phyloP scores from a whole-genome alignment of 345 rosid species.

The Hibiscus syriacus region DNA sequence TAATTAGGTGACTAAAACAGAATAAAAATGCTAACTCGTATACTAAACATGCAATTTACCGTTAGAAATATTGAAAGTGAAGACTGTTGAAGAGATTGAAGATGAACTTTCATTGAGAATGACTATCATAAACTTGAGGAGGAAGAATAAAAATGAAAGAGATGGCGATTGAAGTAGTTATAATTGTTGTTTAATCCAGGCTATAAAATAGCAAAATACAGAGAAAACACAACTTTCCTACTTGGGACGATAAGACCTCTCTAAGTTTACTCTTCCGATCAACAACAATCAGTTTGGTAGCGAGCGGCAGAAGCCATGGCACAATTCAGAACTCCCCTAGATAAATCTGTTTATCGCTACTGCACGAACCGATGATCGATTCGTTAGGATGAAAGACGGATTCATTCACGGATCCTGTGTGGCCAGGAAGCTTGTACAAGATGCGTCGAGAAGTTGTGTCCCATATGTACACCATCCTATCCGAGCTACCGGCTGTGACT shows the following conservation, averaged over 20 bases:
- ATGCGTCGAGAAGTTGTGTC: slow-evolving; percentile 84
- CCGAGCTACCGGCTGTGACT: slow-evolving; percentile 91
- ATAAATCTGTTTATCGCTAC: slow-evolving; percentile 91
- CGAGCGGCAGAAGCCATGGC: not conserved
- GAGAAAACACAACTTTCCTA: too few species aligned
- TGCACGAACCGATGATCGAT: slow-evolving; percentile 89
- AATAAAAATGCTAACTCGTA: too few species aligned
- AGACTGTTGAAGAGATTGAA: too few species aligned
- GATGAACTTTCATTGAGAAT: too few species aligned
- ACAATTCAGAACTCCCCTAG: slow-evolving; percentile 75
- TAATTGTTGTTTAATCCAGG: too few species aligned
- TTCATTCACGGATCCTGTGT: slow-evolving; percentile 86
- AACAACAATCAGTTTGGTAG: not conserved
- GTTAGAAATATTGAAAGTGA: too few species aligned
- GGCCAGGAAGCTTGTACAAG: slow-evolving; percentile 94
- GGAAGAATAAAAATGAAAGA: too few species aligned
- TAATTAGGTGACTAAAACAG: too few species aligned
- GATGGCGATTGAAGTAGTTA: too few species aligned
- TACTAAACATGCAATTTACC: too few species aligned
- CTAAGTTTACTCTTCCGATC: not conserved
- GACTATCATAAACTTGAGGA: too few species aligned
- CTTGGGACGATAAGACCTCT: not conserved
- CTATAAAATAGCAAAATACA: too few species aligned
- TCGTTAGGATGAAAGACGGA: slow-evolving; percentile 76
- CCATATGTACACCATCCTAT: slow-evolving; percentile 96